phyloP scores from a whole-genome alignment of 192 early-diverging fungal genomes.

The Linnemannia exigua region DNA sequence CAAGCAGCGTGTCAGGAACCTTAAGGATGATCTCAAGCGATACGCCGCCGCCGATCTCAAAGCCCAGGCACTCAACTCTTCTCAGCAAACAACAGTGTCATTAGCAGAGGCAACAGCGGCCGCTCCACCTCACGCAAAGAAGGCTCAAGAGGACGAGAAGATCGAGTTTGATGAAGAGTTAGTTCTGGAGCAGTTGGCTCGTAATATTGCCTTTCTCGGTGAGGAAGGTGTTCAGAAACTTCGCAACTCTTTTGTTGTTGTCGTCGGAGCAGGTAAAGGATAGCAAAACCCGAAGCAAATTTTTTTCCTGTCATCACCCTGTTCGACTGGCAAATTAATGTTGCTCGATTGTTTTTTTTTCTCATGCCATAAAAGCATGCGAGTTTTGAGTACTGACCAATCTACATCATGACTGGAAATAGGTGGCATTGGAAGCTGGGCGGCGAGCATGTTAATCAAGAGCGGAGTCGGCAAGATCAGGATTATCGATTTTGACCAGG shows the following conservation, averaged over 20 bases:
- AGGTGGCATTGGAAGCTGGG: constrained; percentile 91
- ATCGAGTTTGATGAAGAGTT: constrained; percentile 72
- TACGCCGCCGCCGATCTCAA: constrained; percentile 33
- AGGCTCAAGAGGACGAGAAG: background rate
- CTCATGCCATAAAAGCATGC: no score
- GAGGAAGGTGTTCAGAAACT: constrained; percentile 82
- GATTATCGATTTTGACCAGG: constrained; percentile 97
- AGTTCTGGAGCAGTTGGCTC: constrained; percentile 87
- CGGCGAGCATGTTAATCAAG: constrained; percentile 92
- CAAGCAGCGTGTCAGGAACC: constrained; percentile 55
- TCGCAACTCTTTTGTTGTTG: constrained; percentile 87
- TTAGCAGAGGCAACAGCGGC: background rate
- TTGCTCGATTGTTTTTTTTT: no score
- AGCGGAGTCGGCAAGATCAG: constrained; percentile 90
- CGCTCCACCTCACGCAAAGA: background rate
- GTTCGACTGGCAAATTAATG: no score
- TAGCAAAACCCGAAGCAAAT: no score
- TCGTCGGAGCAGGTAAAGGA: constrained; percentile 86
- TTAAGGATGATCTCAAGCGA: constrained; percentile 65
- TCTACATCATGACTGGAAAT: background rate
- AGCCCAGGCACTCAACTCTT: background rate
- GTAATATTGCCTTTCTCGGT: constrained; percentile 93
- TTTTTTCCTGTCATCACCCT: no score
- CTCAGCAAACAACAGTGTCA: constrained; percentile 4
- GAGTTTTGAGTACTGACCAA: background rate